A percentile compares a stretch with the other conserved stretches of the same genome.
phyloP scores from a whole-genome alignment of 208 protist genomes.

The Leishmania arabica region DNA sequence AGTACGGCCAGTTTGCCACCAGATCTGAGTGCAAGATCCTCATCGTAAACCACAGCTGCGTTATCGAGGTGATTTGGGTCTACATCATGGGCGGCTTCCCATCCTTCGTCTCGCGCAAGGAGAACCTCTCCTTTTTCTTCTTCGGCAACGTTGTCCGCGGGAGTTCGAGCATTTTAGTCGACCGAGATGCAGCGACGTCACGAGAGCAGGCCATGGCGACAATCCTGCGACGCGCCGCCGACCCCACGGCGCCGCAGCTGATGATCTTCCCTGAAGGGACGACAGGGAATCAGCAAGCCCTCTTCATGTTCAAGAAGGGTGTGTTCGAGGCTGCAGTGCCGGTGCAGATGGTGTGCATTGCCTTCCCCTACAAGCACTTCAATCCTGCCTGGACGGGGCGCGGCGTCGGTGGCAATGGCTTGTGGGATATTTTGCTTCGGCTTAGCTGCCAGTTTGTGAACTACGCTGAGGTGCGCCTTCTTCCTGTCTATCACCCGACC shows the following conservation, averaged over 20 bases:
- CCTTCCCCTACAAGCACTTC: constrained; percentile 87
- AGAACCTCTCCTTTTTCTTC: constrained; percentile 71
- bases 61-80: constrained; percentile 76
- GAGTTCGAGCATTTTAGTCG: constrained; percentile 73
- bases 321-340: constrained; percentile 85
- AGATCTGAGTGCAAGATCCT: constrained; percentile 67
- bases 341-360: constrained; percentile 88
- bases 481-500: constrained; percentile 90
- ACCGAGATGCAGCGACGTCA: constrained; percentile 65
- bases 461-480: constrained; percentile 67
- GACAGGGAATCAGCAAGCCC: constrained; percentile 67
- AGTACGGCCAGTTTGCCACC: constrained; percentile 62
- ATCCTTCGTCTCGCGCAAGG: constrained; percentile 79
- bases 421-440: constrained; percentile 68
- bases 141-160: constrained; percentile 52
- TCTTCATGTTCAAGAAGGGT: constrained; percentile 87
- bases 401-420: constrained; percentile 64
- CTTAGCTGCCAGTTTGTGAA: constrained; percentile 88
- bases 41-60: constrained; percentile 81
- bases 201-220: constrained; percentile 48
- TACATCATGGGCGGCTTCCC: constrained; percentile 63
- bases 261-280: constrained; percentile 93
- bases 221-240: constrained; percentile 61
- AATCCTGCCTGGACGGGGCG: constrained; percentile 87
- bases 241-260: constrained; percentile 57